Evolutionary conservation across 257 asterid genomes (phyloP), one percentile per base, ranked within the genome.

Genomic region (Verbascum thapsus): DNA sequence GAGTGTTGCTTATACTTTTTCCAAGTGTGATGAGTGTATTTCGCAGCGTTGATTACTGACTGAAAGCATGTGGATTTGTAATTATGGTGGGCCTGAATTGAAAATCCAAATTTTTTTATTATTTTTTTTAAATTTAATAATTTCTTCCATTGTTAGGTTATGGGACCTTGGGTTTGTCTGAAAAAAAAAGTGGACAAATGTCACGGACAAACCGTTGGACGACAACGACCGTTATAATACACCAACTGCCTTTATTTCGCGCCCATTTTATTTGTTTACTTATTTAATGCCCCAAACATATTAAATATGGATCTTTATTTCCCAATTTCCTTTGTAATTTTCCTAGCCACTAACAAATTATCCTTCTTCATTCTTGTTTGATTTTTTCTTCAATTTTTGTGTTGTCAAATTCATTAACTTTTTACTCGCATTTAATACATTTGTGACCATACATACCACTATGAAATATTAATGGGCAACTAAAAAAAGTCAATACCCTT

Each of bases 201-300:
- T 85, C 94, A 81, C 96, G 83, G 85, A 68, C 67, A 81, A 75
- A 68, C 88, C 83, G 88, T 85, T 79, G 81, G 71, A 49, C 43
- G 68, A 78, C 61, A 83, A 47, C 39, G 80, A 81, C 88, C 41
- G 70, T 69, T 77, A 43, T 49, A 45, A 43, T n/a, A 52, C 17
- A 40, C 81, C 79, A 76, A 81, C 84, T 8, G 55, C 67, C 70
- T 30, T 67, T 44, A 63, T 30, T 75, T 82, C 65, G 78, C 74
- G 81, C 74, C 77, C 39, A 44, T 44, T 58, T 58, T 19, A 39
- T 66, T 45, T 34, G 30, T 8, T 32, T 5, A 26, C 32, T n/a
- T 1, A 26, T 26, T 26, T 26, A 26, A 26, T 26, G 32, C 2
- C 32, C 32, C 32, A n/a, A n/a, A n/a, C n/a, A n/a, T n/a, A 26